Evolutionary conservation across 2,329 filamentous ascomycete species (phyloP).

Genomic region (Apiospora koreana): DNA sequence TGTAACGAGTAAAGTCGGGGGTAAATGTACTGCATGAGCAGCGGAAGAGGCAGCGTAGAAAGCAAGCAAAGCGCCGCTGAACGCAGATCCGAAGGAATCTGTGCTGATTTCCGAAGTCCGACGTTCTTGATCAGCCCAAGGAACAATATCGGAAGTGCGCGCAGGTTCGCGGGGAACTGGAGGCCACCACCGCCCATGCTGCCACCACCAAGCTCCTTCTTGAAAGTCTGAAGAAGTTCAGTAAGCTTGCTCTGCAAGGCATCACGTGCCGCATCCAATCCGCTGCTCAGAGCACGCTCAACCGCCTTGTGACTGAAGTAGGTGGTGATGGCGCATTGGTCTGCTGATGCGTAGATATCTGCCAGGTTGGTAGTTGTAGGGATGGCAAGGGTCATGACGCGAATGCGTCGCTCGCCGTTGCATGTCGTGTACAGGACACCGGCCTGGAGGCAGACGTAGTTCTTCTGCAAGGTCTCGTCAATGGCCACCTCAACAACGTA

Average conservation of each 20-base stretch:
- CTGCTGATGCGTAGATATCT: conserved; percentile 91
- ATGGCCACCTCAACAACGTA: conserved; percentile 99
- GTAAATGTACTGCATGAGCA: conserved; percentile 92
- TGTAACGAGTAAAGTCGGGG: conserved; percentile 83
- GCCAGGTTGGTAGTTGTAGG: conserved; percentile 90
- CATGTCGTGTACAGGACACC: conserved; percentile 97
- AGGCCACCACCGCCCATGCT: conserved; percentile 90
- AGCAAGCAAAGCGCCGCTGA: conserved; percentile 90
- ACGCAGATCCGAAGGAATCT: conserved; percentile 91
- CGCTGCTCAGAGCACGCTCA: conserved; percentile 81
- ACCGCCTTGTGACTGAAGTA: conserved; percentile 99
- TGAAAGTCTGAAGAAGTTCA: conserved; percentile 91
- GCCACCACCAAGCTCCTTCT: conserved; percentile 93
- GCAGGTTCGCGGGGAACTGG: conserved; percentile 91
- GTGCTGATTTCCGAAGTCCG: conserved; percentile 86
- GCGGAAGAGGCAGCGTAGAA: conserved; percentile 88
- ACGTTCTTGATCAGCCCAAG: conserved; percentile 95
- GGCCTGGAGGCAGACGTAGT: conserved; percentile 88
- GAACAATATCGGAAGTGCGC: conserved; percentile 87
- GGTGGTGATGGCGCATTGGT: conserved; percentile 88
- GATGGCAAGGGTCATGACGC: conserved; percentile 89
- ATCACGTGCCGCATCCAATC: conserved; percentile 88
- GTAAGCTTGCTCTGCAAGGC: conserved; percentile 88
- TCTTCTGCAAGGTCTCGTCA: conserved; percentile 90
- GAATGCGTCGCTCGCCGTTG: conserved; percentile 93